Evolutionary conservation across 2,329 filamentous ascomycete species (phyloP).

Genomic region (Botryotinia globosa): DNA sequence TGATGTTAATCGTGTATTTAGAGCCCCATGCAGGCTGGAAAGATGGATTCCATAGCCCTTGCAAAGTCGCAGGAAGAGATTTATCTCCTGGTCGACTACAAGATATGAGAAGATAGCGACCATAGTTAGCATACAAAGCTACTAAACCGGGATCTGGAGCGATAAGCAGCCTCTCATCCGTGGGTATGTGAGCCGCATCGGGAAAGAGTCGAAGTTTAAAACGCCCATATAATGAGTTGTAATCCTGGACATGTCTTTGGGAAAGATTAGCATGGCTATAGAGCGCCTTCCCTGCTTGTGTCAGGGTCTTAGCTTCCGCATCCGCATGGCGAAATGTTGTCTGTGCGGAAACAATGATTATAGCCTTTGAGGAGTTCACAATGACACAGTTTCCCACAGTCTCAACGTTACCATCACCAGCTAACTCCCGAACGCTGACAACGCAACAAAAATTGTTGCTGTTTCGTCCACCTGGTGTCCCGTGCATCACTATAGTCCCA

Average conservation of each 20-base stretch:
- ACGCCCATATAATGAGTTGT: constrained; percentile 37
- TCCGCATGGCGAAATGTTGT: constrained; percentile 41
- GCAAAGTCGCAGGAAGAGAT: constrained; percentile 44
- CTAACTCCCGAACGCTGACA: constrained; percentile 32
- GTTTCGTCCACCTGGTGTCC: constrained; percentile 40
- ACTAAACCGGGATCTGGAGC: constrained; percentile 27
- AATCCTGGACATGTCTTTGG: constrained; percentile 40
- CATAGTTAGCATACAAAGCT: constrained; percentile 42
- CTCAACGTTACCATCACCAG: constrained; percentile 32
- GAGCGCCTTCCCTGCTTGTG: neutral
- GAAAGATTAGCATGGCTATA: constrained; percentile 26
- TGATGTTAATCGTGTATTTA: constrained; percentile 53
- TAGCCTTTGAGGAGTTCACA: constrained; percentile 39
- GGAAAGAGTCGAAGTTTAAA: constrained; percentile 35
- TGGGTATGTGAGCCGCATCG: constrained; percentile 30
- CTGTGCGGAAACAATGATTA: constrained; percentile 42
- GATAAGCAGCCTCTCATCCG: constrained; percentile 35
- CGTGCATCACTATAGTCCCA: constrained; percentile 41
- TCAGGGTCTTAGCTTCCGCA: constrained; percentile 22
- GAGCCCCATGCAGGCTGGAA: constrained; percentile 47
- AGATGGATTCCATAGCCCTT: constrained; percentile 46
- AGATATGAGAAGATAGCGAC: constrained; percentile 42
- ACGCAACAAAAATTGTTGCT: constrained; percentile 40
- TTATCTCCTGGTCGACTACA: constrained; percentile 36
- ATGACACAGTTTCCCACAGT: constrained; percentile 40